Conservation (phyloP, 306 rosid species). For the Lathyrus sativus region DNA sequence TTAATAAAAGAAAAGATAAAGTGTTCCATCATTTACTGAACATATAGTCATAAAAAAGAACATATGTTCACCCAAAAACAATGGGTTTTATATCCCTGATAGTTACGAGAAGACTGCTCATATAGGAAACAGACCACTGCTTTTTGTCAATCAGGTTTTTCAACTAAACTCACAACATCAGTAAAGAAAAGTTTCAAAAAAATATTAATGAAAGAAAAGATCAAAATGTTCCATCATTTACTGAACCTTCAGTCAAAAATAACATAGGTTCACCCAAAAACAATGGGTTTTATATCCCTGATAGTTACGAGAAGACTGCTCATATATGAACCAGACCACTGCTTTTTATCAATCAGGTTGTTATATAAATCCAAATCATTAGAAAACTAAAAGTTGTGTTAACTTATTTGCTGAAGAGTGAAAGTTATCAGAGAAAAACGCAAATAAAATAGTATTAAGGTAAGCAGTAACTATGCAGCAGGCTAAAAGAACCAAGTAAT, state of each 20-base stretch:
- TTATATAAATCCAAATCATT: too few species aligned
- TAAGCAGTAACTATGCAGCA: too few species aligned
- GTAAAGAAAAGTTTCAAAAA: background rate
- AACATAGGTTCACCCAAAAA: constrained; percentile 81
- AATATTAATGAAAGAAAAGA: too few species aligned
- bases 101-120: constrained; percentile 53
- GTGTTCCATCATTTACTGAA: constrained; percentile 61
- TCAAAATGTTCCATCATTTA: constrained; percentile 40
- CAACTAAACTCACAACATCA: too few species aligned
- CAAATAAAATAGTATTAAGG: background rate
- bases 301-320: constrained; percentile 51
- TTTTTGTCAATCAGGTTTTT: constrained; percentile 47
- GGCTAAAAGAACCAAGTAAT: too few species aligned
- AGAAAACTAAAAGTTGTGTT: too few species aligned
- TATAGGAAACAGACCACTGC: constrained; percentile 54
- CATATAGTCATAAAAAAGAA: constrained; percentile 47
- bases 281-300: constrained; percentile 58
- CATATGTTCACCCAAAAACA: constrained; percentile 83
- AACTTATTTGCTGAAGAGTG: too few species aligned
- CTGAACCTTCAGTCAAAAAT: constrained; percentile 62
- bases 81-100: constrained; percentile 56
- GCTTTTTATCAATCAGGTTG: constrained; percentile 42
- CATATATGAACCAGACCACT: constrained; percentile 56
- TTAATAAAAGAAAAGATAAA: too few species aligned
- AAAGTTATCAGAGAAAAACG: background rate